A percentile compares a stretch with the other conserved stretches of the same genome.
Conservation (phyloP, 495 filamentous ascomycete species). For the Neurospora discreta region DNA sequence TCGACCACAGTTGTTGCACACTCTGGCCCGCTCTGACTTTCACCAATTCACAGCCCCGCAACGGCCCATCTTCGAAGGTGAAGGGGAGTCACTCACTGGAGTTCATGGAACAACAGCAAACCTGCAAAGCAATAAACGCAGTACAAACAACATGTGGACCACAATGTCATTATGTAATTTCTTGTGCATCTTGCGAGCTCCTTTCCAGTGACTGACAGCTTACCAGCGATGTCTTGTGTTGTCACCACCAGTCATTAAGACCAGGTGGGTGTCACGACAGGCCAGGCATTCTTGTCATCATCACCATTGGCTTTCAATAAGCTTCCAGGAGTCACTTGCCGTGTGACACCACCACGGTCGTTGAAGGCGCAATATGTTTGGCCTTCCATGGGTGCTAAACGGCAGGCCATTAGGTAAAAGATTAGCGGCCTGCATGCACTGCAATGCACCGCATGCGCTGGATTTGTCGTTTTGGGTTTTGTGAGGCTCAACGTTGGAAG, state of each 20-base stretch:
- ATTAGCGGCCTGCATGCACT: not conserved
- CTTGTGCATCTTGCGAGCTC: not conserved
- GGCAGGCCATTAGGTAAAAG: not conserved
- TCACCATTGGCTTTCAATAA: not conserved
- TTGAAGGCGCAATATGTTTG: not conserved
- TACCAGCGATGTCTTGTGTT: not conserved
- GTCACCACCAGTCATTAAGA: not conserved
- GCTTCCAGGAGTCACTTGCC: not conserved
- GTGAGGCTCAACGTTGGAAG: not conserved
- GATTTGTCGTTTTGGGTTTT: not conserved
- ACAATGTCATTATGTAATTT: not conserved
- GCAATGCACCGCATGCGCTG: not conserved
- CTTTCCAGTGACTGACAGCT: not conserved
- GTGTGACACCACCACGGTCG: not conserved
- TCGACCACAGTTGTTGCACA: not conserved
- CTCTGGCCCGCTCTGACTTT: not conserved
- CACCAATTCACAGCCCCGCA: not conserved
- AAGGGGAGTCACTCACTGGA: not conserved
- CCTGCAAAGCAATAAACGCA: not conserved
- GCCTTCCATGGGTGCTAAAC: not conserved
- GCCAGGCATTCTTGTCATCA: not conserved
- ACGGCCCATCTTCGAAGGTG: not conserved
- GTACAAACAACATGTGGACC: not conserved
- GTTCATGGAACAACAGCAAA: not conserved
- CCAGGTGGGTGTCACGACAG: not conserved